Base-by-base conservation (phyloP, 2,329 filamentous ascomycete genomes). In the Eutypa lata region DNA sequence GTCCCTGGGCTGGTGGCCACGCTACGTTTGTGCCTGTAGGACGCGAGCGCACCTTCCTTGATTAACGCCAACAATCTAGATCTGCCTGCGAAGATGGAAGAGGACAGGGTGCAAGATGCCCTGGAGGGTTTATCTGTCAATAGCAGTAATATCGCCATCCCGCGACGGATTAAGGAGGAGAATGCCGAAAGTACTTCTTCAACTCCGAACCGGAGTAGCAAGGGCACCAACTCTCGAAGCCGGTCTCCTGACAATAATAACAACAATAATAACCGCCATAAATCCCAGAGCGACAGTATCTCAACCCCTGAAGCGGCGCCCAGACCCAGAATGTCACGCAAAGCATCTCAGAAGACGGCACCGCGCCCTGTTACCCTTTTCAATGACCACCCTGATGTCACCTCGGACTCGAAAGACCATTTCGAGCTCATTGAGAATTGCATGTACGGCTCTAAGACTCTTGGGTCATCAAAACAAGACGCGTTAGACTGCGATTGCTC, bases 401-500 rank as follows among this genome's bases (percentile, higher is more conserved):
- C 91, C 3, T 73, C 77, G 35, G 89, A 94, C 62, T 89, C 94
- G 3, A 86, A 82, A 61, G 75, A 79, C 24, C 83, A 84, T 14
- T 99, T 99, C 64, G 83, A 90, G 60, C 78, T 93, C 49, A 91
- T 99, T 58, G 76, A 86, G 49, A 84, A 90, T 62, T 97, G 93
- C 71, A 87, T 89, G 33, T 99, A 99, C 72, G 91, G 90, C 50
- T 91, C 91, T 60, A 97, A 95, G 71, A 84, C 89, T 61, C 86
- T 97, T 74, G 94, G 94, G 49, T 88, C 88, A 59, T 95, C 94
- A 24, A 93, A 97, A 66, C 89, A 92, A 73, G 93, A 88, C 72
- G 77, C 90, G 55, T 80, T 97, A 71, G 94, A 97, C 72, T 99
- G 94, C 73, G 94, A 99, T 70, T 99, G 94, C 73, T 79, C 82